Evolutionary conservation across 306 rosid genomes (phyloP).

Genomic region (cucumber (Cucumis sativus)): DNA sequence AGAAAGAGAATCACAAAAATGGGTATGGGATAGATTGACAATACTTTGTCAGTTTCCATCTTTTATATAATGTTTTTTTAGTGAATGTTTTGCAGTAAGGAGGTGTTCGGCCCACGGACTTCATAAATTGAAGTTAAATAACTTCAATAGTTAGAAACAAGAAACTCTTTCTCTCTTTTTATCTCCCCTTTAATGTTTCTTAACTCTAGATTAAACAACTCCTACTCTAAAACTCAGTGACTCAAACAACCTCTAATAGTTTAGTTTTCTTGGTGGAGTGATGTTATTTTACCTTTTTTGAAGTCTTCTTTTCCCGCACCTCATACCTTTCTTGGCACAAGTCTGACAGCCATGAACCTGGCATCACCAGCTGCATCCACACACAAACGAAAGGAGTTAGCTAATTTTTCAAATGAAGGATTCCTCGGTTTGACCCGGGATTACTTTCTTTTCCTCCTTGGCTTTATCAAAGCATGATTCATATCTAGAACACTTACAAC

Average conservation of each 20-base stretch:
- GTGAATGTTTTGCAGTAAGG: neutral
- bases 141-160: no score
- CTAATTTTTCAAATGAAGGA: neutral
- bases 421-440: neutral
- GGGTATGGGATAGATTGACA: neutral
- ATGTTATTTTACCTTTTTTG: constrained; percentile 33
- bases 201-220: no score
- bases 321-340: constrained; percentile 53
- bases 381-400: neutral
- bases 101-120: no score
- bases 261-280: no score
- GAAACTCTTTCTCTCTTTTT: no score
- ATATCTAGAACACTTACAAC: constrained; percentile 18
- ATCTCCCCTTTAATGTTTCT: no score
- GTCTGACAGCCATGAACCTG: constrained; percentile 49
- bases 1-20: neutral
- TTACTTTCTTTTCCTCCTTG: neutral
- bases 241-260: no score
- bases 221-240: no score
- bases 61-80: neutral
- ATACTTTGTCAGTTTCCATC: neutral
- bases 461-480: neutral
- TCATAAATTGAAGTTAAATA: no score
- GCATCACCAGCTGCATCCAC: constrained; percentile 39
- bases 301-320: constrained; percentile 50